Conservation (phyloP, 2,329 filamentous ascomycete species). For the Zopfia rhizophila region DNA sequence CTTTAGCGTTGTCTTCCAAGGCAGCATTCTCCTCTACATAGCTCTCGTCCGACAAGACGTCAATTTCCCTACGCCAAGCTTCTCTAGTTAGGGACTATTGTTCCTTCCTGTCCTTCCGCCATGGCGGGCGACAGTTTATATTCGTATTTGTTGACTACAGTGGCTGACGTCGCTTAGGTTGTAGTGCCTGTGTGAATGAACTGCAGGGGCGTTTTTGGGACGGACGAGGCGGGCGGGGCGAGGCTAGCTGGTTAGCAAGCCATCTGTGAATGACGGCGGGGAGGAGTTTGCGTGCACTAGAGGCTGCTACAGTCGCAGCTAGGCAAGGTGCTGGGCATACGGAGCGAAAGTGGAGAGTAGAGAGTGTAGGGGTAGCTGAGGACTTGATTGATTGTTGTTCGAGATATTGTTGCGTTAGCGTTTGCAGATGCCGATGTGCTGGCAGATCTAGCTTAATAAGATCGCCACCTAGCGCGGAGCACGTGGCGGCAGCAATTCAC, state of each 20-base stretch:
- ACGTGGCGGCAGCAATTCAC: no score
- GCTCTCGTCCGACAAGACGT: conserved; percentile 16
- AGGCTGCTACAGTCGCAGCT: conserved; percentile 11
- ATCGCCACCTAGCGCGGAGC: no score
- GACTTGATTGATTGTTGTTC: no score
- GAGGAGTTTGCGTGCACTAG: conserved; percentile 8
- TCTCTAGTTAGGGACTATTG: conserved; percentile 3
- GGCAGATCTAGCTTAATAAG: no score
- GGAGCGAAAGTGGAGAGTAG: no score
- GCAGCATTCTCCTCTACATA: conserved; percentile 19
- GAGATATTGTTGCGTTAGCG: no score
- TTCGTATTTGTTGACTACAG: conserved; percentile 8
- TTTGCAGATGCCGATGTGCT: no score
- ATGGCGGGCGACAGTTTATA: conserved; percentile 7
- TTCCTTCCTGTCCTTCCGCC: conserved; percentile 10
- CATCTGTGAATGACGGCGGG: conserved; percentile 7
- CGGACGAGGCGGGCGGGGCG: no score
- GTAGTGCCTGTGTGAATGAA: conserved; percentile 5
- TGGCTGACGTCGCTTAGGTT: conserved; percentile 10
- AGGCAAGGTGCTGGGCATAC: conserved; percentile 11
- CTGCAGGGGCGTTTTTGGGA: conserved; percentile 11
- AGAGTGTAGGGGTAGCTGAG: no score
- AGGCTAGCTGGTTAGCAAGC: conserved; percentile 7
- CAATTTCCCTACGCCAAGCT: conserved; percentile 9
- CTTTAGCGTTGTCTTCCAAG: conserved; percentile 10